Base-by-base conservation (phyloP, 140 eudicot species). In the Ambrosia hybrid region DNA sequence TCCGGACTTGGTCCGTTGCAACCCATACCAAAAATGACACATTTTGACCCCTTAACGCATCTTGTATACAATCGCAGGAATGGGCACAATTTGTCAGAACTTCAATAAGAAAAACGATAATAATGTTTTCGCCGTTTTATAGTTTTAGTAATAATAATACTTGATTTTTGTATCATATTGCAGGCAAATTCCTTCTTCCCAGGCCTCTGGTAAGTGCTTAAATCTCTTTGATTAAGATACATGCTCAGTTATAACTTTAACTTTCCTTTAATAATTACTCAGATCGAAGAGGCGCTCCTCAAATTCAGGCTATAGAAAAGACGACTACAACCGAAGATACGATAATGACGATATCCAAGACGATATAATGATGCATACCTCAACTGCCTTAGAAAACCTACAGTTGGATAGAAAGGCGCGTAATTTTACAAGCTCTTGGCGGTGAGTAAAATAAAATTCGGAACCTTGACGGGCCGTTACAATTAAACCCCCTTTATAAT, bases 341-440 rank as follows among this genome's bases (percentile, higher is more conserved):
- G 97, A 90, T 13, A 80, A 75, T 63, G 95, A 88, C 39, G 96
- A 83, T 53, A 62, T 76, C 10, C 73, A 93, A 51, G 93, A 93
- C 14, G 97, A 90, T 59, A 80, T 90, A 39, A 69, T 76, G 70
- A 83, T 76, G 64, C 90, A 85, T 59, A 82, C 96, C 53, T 90
- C 99, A 57, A 76, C 94, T 77, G 96, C 96, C 51, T 48, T 94
- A 55, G 94, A 90, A 80, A 94, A 86, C 76, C 88, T 93, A 75
- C 97, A 94, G 68, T 64, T 94, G 91, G 97, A 94, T 58, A 84
- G 99, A 72, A 94, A 94, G 70, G 78, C 96, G 52, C 89, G 99
- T 57, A 84, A 88, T 72, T 63, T 88, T 34, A 86, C 96, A 48
- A 78, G 80, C 53, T 90, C 99, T 51, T 88, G 99, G 97, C 79